Evolutionary conservation across 257 asterid genomes (phyloP).

Genomic region (Eustoma russellianum): DNA sequence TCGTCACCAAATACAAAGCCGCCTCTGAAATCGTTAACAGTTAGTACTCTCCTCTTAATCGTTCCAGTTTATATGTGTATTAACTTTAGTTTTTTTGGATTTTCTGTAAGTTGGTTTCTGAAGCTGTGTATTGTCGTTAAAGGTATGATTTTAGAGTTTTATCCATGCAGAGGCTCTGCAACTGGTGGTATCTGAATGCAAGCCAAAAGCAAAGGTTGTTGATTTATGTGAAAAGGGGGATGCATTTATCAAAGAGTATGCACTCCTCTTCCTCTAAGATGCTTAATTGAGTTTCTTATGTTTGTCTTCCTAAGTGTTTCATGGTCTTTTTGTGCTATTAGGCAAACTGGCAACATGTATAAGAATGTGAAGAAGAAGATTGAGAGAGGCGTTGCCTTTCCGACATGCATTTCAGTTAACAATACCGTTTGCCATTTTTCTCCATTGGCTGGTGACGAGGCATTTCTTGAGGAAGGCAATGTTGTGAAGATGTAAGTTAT

Average conservation of each 20-base stretch:
- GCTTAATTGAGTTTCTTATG: background rate
- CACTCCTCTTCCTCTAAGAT: conserved; percentile 1
- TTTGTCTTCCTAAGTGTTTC: background rate
- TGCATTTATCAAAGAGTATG: conserved; percentile 65
- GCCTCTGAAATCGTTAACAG: conserved; percentile 94
- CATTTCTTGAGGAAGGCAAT: conserved; percentile 67
- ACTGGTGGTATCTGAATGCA: conserved; percentile 62
- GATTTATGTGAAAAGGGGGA: conserved; percentile 84
- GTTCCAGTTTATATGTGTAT: background rate
- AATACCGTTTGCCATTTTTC: conserved; percentile 81
- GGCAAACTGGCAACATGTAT: conserved; percentile 90
- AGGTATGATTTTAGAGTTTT: background rate
- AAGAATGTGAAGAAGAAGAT: conserved; percentile 94
- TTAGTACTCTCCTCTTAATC: conserved; percentile 7
- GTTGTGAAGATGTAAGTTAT: conserved; percentile 67
- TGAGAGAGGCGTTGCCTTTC: conserved; percentile 89
- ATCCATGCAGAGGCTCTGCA: conserved; percentile 80
- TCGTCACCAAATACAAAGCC: conserved; percentile 86
- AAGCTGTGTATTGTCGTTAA: background rate
- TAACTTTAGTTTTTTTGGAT: too few relatives aligned
- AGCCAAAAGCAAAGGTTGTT: conserved; percentile 71
- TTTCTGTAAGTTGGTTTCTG: background rate
- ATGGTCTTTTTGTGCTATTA: conserved; percentile 10
- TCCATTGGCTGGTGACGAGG: conserved; percentile 67
- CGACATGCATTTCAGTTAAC: conserved; percentile 84